Evolutionary conservation across 2,329 filamentous ascomycete species (phyloP).

Genomic region (Paracoccidioides brasiliensis): DNA sequence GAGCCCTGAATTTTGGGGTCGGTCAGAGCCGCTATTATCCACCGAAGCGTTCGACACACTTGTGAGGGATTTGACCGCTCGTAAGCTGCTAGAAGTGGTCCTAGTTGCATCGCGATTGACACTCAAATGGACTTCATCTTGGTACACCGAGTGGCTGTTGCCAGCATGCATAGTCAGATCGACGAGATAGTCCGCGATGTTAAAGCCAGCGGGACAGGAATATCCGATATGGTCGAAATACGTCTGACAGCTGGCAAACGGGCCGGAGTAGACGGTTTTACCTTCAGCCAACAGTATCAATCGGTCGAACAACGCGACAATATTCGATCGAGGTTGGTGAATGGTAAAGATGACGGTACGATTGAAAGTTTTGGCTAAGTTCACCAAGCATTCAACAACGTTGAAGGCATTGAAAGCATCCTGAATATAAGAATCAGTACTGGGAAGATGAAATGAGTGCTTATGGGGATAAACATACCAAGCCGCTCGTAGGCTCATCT

Average conservation of each 20-base stretch:
- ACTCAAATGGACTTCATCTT: slow-evolving; percentile 47
- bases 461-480: slow-evolving; percentile 49
- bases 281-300: slow-evolving; percentile 84
- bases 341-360: slow-evolving; percentile 97
- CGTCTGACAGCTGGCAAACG: slow-evolving; percentile 72
- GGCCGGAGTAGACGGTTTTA: slow-evolving; percentile 83
- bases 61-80: slow-evolving; percentile 78
- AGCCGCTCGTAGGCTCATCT: slow-evolving; percentile 89
- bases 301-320: slow-evolving; percentile 90
- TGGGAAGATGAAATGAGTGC: slow-evolving; percentile 49
- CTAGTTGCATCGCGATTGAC: slow-evolving; percentile 48
- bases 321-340: slow-evolving; percentile 94
- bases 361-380: slow-evolving; percentile 89
- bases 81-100: slow-evolving; percentile 72
- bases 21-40: slow-evolving; percentile 45
- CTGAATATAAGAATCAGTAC: slow-evolving; percentile 13
- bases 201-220: slow-evolving; percentile 88
- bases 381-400: slow-evolving; percentile 90
- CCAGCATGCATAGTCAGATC: slow-evolving; percentile 95
- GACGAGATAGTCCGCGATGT: slow-evolving; percentile 95
- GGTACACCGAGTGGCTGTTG: slow-evolving; percentile 42
- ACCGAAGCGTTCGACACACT: slow-evolving; percentile 67
- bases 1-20: slow-evolving; percentile 43
- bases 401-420: slow-evolving; percentile 98
- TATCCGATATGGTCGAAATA: slow-evolving; percentile 93